Percentiles rank a stretch among this genome's conserved stretches.
phyloP scores from a whole-genome alignment of 352 stramenopile genomes.

The Phytopythium montanum region DNA sequence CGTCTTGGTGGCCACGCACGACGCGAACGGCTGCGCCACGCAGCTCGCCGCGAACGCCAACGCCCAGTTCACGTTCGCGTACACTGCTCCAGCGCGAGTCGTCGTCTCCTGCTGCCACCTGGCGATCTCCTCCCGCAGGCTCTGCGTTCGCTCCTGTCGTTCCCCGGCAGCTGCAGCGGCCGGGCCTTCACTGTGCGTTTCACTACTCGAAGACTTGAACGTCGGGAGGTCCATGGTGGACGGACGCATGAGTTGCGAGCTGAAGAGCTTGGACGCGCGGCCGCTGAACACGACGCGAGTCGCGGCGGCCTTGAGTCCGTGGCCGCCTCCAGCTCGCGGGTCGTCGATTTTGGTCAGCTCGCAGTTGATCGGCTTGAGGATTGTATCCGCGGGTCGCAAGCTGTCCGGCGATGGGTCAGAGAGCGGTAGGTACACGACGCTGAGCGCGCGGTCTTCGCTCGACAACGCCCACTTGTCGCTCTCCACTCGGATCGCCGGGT shows the following conservation, averaged over 20 bases:
- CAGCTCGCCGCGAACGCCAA: slow-evolving; percentile 25
- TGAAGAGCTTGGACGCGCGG: slow-evolving; percentile 71
- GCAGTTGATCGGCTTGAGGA: slow-evolving; percentile 40
- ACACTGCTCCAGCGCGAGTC: slow-evolving; percentile 24
- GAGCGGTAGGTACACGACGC: slow-evolving; percentile 57
- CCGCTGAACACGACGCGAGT: slow-evolving; percentile 66
- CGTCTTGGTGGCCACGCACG: slow-evolving; percentile 26
- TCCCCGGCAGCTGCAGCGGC: slow-evolving; percentile 25
- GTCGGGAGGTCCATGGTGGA: slow-evolving; percentile 53
- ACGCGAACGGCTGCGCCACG: slow-evolving; percentile 27
- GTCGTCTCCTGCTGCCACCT: slow-evolving; percentile 34
- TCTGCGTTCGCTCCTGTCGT: slow-evolving; percentile 22
- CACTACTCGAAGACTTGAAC: slow-evolving; percentile 10
- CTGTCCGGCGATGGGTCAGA: slow-evolving; percentile 20
- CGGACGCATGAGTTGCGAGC: slow-evolving; percentile 52
- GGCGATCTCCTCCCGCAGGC: slow-evolving; percentile 41
- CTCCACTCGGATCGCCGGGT: slow-evolving; percentile 36
- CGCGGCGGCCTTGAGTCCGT: slow-evolving; percentile 5
- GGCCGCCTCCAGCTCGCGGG: slow-evolving; percentile 10
- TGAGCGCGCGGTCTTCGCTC: slow-evolving; percentile 36
- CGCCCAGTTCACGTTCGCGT: slow-evolving; percentile 24
- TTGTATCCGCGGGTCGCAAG: slow-evolving; percentile 21
- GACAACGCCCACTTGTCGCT: slow-evolving; percentile 26
- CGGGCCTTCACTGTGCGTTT: slow-evolving; percentile 14
- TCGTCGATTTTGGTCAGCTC: slow-evolving; percentile 39